Evolutionary conservation across 495 filamentous ascomycete genomes (phyloP), one percentile per base, ranked within the genome.

Genomic region (Penicillium lividum): DNA sequence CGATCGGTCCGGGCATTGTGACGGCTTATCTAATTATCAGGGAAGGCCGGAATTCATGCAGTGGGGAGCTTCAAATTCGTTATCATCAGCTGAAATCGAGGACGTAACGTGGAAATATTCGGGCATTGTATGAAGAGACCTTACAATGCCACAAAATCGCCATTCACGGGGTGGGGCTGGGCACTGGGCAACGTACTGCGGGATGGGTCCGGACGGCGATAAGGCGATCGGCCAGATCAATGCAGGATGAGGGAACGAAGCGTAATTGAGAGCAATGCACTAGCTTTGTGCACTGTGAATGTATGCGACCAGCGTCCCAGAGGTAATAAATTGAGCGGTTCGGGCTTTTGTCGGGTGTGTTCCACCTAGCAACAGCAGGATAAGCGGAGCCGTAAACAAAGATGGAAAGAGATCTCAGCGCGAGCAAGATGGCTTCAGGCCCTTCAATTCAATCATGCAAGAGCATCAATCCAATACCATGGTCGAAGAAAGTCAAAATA

Each of bases 1-100:
- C 91, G 49, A 91, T 75, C 18, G 72, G 68, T 16, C 65, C 72
- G 25, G 71, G 63, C 77, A 80, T 80, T 28, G 63, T 76, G 60
- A 43, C 57, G 38, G 53, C 40, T 60, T 56, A 49, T 50, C 30
- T 33, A n/a, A 30, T 33, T 58, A 46, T 51, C 36, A 33, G 34
- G 16, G 42, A 13, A 42, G 25, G 38, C 27, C 33, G 22, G 62
- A 34, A 33, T 6, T 49, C n/a, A 16, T 49, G 44, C 25, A 31
- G n/a, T 5, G 54, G 29, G 10, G 31, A 16, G 15, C 11, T n/a
- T 5, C 38, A 40, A 16, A 15, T 40, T 40, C 15, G 38, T n/a
- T 15, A 13, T 40, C 38, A 40, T 13, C 15, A 40, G 15, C 15
- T 16, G 7, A 15, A 40, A 40, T 27, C 13, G n/a, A 22, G n/a